Evolutionary conservation across 129 eudicot genomes (phyloP), one percentile per base, ranked within the genome.

Genomic region (Helianthus tuberosus): DNA sequence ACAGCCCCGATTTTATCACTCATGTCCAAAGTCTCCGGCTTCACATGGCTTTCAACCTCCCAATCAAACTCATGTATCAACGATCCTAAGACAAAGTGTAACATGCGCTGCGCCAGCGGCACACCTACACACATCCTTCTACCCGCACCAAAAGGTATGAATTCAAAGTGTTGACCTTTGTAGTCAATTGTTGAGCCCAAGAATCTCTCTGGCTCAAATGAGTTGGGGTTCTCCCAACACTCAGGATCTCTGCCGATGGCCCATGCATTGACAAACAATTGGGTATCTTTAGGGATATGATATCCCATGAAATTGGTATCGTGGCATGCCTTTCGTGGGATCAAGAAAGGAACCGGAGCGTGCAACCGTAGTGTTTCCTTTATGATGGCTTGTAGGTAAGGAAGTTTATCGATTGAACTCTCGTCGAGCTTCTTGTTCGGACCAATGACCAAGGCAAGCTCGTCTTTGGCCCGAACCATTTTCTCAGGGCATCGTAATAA

Each of bases 1-100:
- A 82, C 80, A 11, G 80, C 59, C 8, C 90, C 90, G 48, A 82
- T 16, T 49, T 66, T 82, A 64, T 88, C 90, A 58, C 64, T 70
- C 90, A 83, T 80, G 78, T 88, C 86, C 78, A 88, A 15, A 0
- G 76, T 38, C 49, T 64, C 77, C 4, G 53, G 59, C 9, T 14
- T 77, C 47, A 73, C 75, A 7, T 64, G 23, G 13, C 62, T 69
- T n/a, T 76, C 84, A 35, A 86, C 77, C 67, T 78, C 85, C 89
- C 89, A 84, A 50, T 86, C 91, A 29, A 89, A 89, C 39, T 71
- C 75, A 0, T 77, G 88, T 64, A 89, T 53, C 68, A 89, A 61
- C 15, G 86, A 73, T 3, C 86, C 96, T 55, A 89, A 64, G 46
- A 50, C 66, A 14, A 89, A 71, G 68, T 78, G 81, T 48, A 89